Base-by-base conservation (phyloP, 2,329 filamentous ascomycete genomes). In the Pezicula neosporulosa region DNA sequence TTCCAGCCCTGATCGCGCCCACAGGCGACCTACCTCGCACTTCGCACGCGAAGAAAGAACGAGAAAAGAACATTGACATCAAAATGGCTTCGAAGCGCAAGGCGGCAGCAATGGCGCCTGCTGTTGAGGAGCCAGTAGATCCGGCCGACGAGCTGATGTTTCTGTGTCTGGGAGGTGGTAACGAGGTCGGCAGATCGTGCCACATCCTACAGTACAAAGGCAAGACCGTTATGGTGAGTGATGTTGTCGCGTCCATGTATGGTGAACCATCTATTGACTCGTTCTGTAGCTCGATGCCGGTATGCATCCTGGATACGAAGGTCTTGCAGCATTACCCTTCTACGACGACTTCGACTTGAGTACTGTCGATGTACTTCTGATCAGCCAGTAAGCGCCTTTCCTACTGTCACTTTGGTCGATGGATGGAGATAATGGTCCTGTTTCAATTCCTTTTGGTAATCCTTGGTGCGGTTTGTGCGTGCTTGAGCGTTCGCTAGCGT, bases 201-300 rank as follows among this genome's bases (percentile, higher is more conserved):
- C 94, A 99, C 68, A 96, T 99, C 62, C 85, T 99, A 54, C 91
- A 97, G 66, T 99, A 99, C 81, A 99, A 97, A 73, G 94, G 94
- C 56, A 99, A 99, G 72, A 97, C 93, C 6, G 90, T 99, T 60
- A 99, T 99, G 94, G 91, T 95, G 76, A 61, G 83, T 68, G 21
- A 48, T 35, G 21, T 52, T 45, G 41, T 28, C 33, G 27, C 33
- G 8, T 28, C 42, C 30, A 39, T 4, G 15, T 44, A 33, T 43
- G 19, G 47, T 45, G 16, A 51, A 42, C 39, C 51, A 42, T 41
- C 50, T 47, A 58, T 33, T 47, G 18, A 53, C 12, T 13, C 12
- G 38, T 18, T 42, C 37, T 38, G 51, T 67, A 96, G 90, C 89
- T 99, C 61, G 94, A 99, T 74, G 94, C 94, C 47, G 94, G 94